Evolutionary conservation across 2,329 filamentous ascomycete species (phyloP).

Genomic region (Fusarium tuaranense): DNA sequence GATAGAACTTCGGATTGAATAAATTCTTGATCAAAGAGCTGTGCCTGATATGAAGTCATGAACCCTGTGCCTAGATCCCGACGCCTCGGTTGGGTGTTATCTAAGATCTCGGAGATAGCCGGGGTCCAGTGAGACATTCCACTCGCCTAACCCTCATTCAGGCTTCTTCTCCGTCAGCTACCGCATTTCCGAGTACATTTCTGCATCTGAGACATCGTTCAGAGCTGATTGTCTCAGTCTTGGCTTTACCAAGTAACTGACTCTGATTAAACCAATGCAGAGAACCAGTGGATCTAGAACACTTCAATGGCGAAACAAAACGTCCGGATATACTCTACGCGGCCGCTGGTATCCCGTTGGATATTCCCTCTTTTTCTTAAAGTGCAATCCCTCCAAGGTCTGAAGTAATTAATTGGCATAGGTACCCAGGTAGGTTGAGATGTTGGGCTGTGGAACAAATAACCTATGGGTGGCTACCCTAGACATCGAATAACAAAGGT

Average conservation of each 20-base stretch:
- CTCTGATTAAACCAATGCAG: not conserved
- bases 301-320: not conserved
- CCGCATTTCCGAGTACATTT: not conserved
- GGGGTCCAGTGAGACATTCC: not conserved
- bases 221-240: not conserved
- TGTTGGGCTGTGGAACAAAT: too few species aligned
- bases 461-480: too few species aligned
- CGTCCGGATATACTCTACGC: not conserved
- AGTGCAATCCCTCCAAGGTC: too few species aligned
- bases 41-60: slow-evolving; percentile 6
- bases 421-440: too few species aligned
- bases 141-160: not conserved
- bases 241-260: not conserved
- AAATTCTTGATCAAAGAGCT: not conserved
- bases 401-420: too few species aligned
- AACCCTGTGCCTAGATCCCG: not conserved
- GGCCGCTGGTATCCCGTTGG: too few species aligned
- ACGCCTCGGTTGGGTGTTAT: not conserved
- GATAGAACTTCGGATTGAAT: not conserved
- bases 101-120: not conserved
- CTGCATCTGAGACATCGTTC: not conserved
- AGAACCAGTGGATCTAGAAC: not conserved
- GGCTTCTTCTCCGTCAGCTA: not conserved
- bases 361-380: too few species aligned
- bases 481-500: too few species aligned